A percentile compares a stretch with the other conserved stretches of the same genome.
phyloP scores from a whole-genome alignment of 768 basidiomycete genomes.

The Lactarius sp. region DNA sequence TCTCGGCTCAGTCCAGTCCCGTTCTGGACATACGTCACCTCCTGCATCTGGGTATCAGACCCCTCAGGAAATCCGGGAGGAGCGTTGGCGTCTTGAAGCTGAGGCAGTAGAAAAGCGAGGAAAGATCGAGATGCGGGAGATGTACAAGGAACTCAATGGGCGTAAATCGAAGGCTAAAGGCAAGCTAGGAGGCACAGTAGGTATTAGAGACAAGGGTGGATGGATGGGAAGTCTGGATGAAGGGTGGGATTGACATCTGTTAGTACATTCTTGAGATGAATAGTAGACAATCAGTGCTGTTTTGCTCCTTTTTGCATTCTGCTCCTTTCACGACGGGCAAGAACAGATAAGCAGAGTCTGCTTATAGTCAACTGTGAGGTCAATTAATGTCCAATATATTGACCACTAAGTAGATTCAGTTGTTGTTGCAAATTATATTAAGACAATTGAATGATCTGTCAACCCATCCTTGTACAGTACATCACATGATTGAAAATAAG shows the following conservation, averaged over 20 bases:
- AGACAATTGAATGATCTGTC: too few relatives aligned
- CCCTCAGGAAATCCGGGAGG: conserved; percentile 72
- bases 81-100: conserved; percentile 60
- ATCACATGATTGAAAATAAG: too few relatives aligned
- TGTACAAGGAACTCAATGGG: conserved; percentile 88
- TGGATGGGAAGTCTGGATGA: conserved; percentile 45
- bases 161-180: conserved; percentile 72
- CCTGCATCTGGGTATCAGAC: conserved; percentile 61
- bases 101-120: conserved; percentile 51
- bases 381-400: too few relatives aligned
- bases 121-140: conserved; percentile 83
- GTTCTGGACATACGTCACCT: conserved; percentile 48
- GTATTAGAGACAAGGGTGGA: conserved; percentile 72
- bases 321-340: too few relatives aligned
- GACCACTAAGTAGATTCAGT: too few relatives aligned
- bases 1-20: conserved; percentile 35
- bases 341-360: too few relatives aligned
- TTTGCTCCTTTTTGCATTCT: too few relatives aligned
- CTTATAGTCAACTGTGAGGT: too few relatives aligned
- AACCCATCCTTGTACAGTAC: too few relatives aligned
- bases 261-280: too few relatives aligned
- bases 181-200: conserved; percentile 58
- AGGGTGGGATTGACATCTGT: conserved; percentile 26
- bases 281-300: too few relatives aligned
- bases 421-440: too few relatives aligned